Evolutionary conservation across 2,329 filamentous ascomycete species (phyloP), one percentile per base, ranked within the genome.

Genomic region (Penicillium sp.): DNA sequence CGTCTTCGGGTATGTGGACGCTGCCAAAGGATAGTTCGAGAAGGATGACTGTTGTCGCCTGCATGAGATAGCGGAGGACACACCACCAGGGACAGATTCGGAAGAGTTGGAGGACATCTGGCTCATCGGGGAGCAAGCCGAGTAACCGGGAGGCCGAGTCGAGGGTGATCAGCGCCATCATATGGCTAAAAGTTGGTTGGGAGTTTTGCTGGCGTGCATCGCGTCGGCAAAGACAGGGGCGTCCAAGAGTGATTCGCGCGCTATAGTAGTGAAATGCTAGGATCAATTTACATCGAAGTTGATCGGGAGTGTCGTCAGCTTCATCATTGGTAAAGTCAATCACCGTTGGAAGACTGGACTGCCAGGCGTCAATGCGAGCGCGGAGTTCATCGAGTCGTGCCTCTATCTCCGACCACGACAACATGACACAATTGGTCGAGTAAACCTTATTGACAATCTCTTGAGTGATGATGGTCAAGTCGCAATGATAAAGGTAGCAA

Each of bases 211-310:
- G 69, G 26, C 72, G 71, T 37, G 76, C 72, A 56, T 80, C 78
- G 33, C 77, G 73, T 19, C 78, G 76, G 62, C 79, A 81, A 14
- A 81, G 75, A 63, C 78, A 81, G 4, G 80, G 80, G 22, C 80
- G 77, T 45, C 79, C 76, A 7, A 81, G 70, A 16, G 78, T 79
- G 55, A 79, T 78, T 26, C 75, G 75, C 19, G 75, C 73, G 52
- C 79, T 79, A 62, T 81, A 78, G 67, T 78, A 81, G 56, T 76
- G 73, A 49, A 81, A 78, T 4, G 77, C 79, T 13, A 81, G 67
- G 42, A 71, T 72, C 55, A 81, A 65, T 51, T 79, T 79, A 51
- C 66, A 69, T 48, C 79, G 75, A n/a, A 79, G 70, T 25, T 75
- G 68, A 42, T 74, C 71, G 0, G 69, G 58, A 6, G 66, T 65